phyloP scores from a whole-genome alignment of 495 filamentous ascomycete genomes.

The Amniculicola lignicola region DNA sequence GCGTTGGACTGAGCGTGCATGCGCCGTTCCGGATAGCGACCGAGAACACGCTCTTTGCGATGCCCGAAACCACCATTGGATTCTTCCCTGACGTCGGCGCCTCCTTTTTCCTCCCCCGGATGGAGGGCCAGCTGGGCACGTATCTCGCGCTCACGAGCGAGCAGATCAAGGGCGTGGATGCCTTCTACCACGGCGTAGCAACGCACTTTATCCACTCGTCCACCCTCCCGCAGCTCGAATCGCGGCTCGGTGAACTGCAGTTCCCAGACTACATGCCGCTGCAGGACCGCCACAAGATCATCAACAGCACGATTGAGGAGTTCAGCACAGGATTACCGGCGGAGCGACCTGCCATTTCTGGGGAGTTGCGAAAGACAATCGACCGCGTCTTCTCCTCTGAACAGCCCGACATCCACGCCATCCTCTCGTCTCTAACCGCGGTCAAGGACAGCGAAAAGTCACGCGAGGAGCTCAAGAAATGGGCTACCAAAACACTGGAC shows the following conservation, averaged over 20 bases:
- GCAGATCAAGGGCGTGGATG: slow-evolving; percentile 73
- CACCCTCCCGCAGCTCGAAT: slow-evolving; percentile 71
- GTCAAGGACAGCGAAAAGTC: slow-evolving; percentile 42
- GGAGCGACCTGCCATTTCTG: slow-evolving; percentile 62
- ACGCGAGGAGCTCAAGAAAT: slow-evolving; percentile 43
- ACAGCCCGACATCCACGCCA: slow-evolving; percentile 57
- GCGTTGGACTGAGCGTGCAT: slow-evolving; percentile 89
- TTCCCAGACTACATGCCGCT: slow-evolving; percentile 72
- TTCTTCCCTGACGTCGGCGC: slow-evolving; percentile 98
- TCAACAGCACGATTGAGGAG: slow-evolving; percentile 88
- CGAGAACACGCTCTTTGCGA: slow-evolving; percentile 90
- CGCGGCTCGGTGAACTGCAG: slow-evolving; percentile 79
- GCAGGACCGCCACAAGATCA: slow-evolving; percentile 59
- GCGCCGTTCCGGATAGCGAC: slow-evolving; percentile 96
- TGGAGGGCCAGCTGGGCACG: slow-evolving; percentile 79
- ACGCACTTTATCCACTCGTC: slow-evolving; percentile 95
- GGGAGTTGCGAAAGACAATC: slow-evolving; percentile 68
- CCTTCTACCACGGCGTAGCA: slow-evolving; percentile 78
- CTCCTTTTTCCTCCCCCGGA: slow-evolving; percentile 87
- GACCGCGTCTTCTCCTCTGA: slow-evolving; percentile 51
- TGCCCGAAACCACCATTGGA: slow-evolving; percentile 97
- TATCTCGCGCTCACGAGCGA: slow-evolving; percentile 90
- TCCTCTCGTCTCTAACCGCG: slow-evolving; percentile 62
- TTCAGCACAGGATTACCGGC: slow-evolving; percentile 69
- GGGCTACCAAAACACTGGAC: slow-evolving; percentile 71